Conservation (phyloP, 257 asterid species). For the Voacanga thouarsii region DNA sequence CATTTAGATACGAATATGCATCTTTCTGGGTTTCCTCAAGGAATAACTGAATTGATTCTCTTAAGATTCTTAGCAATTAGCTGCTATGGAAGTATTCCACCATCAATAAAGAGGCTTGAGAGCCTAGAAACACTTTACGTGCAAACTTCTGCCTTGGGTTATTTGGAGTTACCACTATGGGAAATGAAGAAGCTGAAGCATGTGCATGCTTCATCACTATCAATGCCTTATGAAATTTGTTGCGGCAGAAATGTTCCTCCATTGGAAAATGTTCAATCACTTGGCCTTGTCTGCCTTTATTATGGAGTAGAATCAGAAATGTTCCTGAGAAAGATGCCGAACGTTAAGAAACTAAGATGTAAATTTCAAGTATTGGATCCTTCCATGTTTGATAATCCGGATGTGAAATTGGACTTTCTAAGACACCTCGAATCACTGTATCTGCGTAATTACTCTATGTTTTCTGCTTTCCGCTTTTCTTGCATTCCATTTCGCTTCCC, state of each 20-base stretch:
- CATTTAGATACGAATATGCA: too few species aligned
- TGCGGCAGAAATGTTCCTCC: too few species aligned
- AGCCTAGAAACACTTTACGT: background rate
- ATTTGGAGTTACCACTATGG: background rate
- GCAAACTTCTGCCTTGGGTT: too few species aligned
- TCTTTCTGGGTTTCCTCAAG: too few species aligned
- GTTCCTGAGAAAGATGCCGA: background rate
- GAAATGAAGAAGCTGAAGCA: background rate
- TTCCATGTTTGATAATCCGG: too few species aligned
- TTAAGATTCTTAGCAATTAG: background rate
- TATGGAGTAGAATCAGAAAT: background rate
- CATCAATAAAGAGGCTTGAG: background rate
- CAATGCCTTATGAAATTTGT: background rate
- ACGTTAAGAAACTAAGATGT: background rate
- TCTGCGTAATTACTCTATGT: background rate
- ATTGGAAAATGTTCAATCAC: background rate
- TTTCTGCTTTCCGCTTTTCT: too few species aligned
- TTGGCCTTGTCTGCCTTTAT: background rate
- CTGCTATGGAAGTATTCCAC: background rate
- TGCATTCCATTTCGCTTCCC: background rate
- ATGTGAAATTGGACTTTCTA: background rate
- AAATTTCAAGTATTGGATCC: background rate
- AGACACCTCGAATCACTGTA: background rate
- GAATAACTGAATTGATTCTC: background rate
- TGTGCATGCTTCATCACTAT: background rate